Evolutionary conservation across 1,139 yeast genomes (phyloP), one percentile per base, ranked within the genome.

Genomic region (Kazachstania sp.): DNA sequence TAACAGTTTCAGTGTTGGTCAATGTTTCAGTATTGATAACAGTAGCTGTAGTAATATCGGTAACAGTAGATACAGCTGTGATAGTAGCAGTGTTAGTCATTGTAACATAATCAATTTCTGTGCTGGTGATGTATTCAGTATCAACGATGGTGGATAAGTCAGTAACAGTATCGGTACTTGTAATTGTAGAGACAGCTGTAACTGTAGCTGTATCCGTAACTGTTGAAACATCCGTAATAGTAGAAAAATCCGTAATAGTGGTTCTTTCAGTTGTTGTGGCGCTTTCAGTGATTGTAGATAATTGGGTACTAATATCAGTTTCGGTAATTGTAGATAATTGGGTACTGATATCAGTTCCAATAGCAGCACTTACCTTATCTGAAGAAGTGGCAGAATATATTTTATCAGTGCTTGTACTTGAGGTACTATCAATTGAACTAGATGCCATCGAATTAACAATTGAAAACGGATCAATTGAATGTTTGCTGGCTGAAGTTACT

Each of bases 241-340:
- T 38, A 7, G 41, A 23, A 13, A 38, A 38, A 38, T 38, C 41
- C 4, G 41, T 38, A 18, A 38, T 38, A 15, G 41, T 38, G 15
- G 41, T 38, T 38, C 41, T 38, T 28, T 38, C 41, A 4, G 41
- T 38, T 6, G 41, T 38, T 7, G 41, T 38, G 2, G 41, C 41
- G 26, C 41, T 38, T 30, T 38, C 41, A 11, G 41, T 38, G 13
- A 38, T 28, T n/a, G 41, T 38, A 16, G 41, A 19, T 5, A 38
- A 16, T 13, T 20, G 15, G 9, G 41, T 38, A 38, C 20, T 26
- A 9, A 26, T 28, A 28, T 38, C 41, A 11, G 41, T 38, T 28
- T 38, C 41, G n/a, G 32, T 38, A 16, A 12, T 28, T n/a, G 41
- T 38, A 16, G 41, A 19, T 5, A 38, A 16, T 13, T 20, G 15